Evolutionary conservation across 2,329 filamentous ascomycete species (phyloP).

Genomic region (Mycosphaerella sp.): DNA sequence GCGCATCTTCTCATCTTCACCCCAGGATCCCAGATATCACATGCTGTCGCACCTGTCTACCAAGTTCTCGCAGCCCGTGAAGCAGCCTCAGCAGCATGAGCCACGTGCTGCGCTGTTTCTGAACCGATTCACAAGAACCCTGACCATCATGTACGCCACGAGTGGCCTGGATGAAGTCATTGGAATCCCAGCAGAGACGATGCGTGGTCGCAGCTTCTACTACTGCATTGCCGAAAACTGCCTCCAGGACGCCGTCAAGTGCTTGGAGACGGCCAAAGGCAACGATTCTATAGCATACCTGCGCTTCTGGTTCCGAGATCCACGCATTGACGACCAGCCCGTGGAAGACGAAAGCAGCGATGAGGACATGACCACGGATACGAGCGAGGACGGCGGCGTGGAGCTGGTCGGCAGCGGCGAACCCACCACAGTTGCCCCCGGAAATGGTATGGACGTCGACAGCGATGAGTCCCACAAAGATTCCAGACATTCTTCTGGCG

Average conservation of each 20-base stretch:
- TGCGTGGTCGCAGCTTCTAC: slow-evolving; percentile 76
- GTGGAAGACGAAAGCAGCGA: slow-evolving; percentile 38
- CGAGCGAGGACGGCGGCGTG: slow-evolving; percentile 47
- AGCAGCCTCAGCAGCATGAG: slow-evolving; percentile 59
- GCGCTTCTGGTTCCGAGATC: slow-evolving; percentile 77
- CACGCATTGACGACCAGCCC: slow-evolving; percentile 47
- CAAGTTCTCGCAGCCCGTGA: slow-evolving; percentile 61
- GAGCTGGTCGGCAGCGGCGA: slow-evolving; percentile 39
- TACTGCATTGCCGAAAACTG: slow-evolving; percentile 77
- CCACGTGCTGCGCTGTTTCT: slow-evolving; percentile 78
- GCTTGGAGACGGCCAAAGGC: slow-evolving; percentile 76
- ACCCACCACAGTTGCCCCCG: slow-evolving; percentile 13
- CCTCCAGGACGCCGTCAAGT: slow-evolving; percentile 67
- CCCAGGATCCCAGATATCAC: slow-evolving; percentile 77
- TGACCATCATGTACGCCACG: slow-evolving; percentile 82
- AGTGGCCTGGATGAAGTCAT: slow-evolving; percentile 69
- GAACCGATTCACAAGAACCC: slow-evolving; percentile 75
- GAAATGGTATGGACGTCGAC: slow-evolving; percentile 18
- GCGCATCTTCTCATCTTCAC: slow-evolving; percentile 73
- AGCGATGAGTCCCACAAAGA: slow-evolving; percentile 17
- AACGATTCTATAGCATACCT: slow-evolving; percentile 89
- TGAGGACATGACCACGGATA: slow-evolving; percentile 45
- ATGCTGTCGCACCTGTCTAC: slow-evolving; percentile 81
- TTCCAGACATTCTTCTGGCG: slow-evolving; percentile 42
- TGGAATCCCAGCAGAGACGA: slow-evolving; percentile 61